These are phyloP conservation scores for Phaeosphaeriaceae sp. DNA, from an alignment of 2,329 filamentous ascomycete species.

Conservation along the genomic window DNA sequence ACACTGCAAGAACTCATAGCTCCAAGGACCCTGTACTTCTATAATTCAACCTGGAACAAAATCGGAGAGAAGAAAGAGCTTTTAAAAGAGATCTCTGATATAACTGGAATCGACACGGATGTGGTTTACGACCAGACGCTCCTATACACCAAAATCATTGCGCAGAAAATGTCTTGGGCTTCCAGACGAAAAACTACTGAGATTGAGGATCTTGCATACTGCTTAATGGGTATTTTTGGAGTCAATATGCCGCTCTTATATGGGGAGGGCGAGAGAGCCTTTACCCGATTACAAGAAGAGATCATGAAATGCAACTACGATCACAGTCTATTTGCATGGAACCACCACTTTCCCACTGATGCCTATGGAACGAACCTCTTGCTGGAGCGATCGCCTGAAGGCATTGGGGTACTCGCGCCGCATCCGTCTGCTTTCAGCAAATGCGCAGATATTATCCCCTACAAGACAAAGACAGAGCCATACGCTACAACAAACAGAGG, in stretches of 20 bases:
- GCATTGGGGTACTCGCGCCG: background rate
- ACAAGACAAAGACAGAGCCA: background rate
- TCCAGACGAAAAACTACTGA: slow-evolving; percentile 13
- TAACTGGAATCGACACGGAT: background rate
- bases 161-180: slow-evolving; percentile 17
- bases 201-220: slow-evolving; percentile 22
- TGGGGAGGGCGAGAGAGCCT: slow-evolving; percentile 9
- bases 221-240: slow-evolving; percentile 19
- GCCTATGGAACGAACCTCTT: background rate
- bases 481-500: background rate
- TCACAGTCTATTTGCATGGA: background rate
- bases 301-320: slow-evolving; percentile 1
- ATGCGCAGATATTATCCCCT: background rate
- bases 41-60: background rate
- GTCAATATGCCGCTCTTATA: slow-evolving; percentile 16
- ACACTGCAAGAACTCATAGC: background rate
- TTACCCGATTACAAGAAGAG: background rate
- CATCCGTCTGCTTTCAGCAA: background rate
- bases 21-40: background rate
- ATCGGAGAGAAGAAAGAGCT: background rate
- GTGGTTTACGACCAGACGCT: background rate
- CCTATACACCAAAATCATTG: background rate
- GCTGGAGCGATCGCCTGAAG: background rate
- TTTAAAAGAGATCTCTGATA: background rate
- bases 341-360: background rate